Percentiles rank a stretch among this genome's conserved stretches.
Evolutionary conservation across 1,284 basidiomycete genomes (phyloP).

Genomic region (Rhodotorula sp.): DNA sequence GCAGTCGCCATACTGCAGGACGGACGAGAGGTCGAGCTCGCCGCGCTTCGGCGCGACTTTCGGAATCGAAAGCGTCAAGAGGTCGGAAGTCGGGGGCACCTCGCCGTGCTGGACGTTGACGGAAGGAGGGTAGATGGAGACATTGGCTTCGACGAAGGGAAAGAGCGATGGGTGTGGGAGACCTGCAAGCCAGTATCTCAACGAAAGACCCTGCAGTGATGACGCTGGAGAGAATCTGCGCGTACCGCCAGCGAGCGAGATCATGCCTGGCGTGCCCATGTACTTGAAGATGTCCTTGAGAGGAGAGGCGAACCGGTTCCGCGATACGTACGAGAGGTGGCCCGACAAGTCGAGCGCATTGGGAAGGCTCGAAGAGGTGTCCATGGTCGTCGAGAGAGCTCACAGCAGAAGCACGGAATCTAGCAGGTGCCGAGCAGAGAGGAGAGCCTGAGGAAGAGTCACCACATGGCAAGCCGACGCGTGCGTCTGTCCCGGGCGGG

Average conservation of each 20-base stretch:
- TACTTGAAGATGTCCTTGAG: slow-evolving; percentile 27
- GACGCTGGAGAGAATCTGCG: slow-evolving; percentile 65
- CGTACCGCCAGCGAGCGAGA: slow-evolving; percentile 61
- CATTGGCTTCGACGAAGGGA: slow-evolving; percentile 9
- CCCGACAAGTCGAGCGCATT: slow-evolving; percentile 19
- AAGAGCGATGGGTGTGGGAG: slow-evolving; percentile 55
- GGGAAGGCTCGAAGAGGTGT: neutral
- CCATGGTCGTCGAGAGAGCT: neutral
- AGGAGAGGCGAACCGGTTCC: slow-evolving; percentile 7
- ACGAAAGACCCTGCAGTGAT: slow-evolving; percentile 50
- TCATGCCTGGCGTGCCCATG: slow-evolving; percentile 28
- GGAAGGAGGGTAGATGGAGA: slow-evolving; percentile 15
- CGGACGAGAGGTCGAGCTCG: slow-evolving; percentile 62
- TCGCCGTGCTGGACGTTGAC: slow-evolving; percentile 10
- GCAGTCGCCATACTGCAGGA: slow-evolving; percentile 66
- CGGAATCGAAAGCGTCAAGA: neutral
- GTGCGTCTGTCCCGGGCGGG: no score
- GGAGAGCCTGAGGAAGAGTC: neutral
- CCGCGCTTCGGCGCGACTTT: slow-evolving; percentile 45
- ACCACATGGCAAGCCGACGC: no score
- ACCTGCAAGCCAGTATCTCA: slow-evolving; percentile 55
- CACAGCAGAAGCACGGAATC: neutral
- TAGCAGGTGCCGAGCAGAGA: neutral
- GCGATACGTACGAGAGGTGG: slow-evolving; percentile 14
- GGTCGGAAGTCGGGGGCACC: neutral